Conservation (phyloP, 1,284 basidiomycete species). For the Grifola frondosa region DNA sequence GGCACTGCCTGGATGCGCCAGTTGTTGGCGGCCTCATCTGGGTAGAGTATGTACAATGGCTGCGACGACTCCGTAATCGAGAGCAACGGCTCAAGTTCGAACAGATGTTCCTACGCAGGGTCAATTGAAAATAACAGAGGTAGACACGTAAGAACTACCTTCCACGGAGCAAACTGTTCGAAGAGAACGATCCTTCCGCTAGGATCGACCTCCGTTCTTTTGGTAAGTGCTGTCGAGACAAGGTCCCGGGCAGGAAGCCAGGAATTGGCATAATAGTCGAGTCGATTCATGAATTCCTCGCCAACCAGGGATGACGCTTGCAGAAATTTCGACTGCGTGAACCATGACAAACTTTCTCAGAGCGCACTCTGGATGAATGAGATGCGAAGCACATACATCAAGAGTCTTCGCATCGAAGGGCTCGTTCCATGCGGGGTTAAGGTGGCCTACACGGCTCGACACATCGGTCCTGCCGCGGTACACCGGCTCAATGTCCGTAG, state of each 20-base stretch:
- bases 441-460: conserved; percentile 72
- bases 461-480: conserved; percentile 83
- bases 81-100: conserved; percentile 74
- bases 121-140: not conserved
- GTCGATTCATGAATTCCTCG: conserved; percentile 78
- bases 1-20: conserved; percentile 97
- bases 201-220: conserved; percentile 64
- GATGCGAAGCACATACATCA: conserved; percentile 57
- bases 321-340: conserved; percentile 71
- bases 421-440: conserved; percentile 95
- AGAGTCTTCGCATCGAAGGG: conserved; percentile 55
- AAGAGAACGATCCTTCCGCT: conserved; percentile 83
- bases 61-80: conserved; percentile 44
- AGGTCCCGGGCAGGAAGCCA: conserved; percentile 94
- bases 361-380: not conserved
- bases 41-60: conserved; percentile 88
- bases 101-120: conserved; percentile 80
- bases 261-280: conserved; percentile 83
- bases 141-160: conserved; percentile 46
- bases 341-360: not conserved
- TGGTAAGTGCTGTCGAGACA: conserved; percentile 66
- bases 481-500: conserved; percentile 55
- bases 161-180: conserved; percentile 84
- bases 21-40: conserved; percentile 74
- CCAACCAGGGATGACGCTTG: conserved; percentile 85